Percentiles rank a stretch among this genome's conserved stretches.
Conservation (phyloP, 208 protist genomes). For the Wallacemonas sp. region DNA sequence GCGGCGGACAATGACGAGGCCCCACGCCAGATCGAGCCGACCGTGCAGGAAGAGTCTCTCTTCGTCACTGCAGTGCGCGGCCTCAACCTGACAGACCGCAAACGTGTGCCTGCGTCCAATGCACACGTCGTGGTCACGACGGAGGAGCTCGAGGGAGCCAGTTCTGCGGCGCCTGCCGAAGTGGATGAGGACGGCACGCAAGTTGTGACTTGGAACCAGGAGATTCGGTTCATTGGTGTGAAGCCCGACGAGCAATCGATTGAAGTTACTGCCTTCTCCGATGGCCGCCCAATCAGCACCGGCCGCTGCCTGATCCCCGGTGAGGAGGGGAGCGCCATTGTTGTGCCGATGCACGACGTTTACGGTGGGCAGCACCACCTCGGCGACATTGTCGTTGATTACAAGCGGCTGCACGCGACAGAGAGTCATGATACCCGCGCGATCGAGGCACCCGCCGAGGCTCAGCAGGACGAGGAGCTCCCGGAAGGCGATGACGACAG, state of each 20-base stretch:
- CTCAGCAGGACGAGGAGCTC: constrained; percentile 6
- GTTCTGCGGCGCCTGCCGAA: constrained; percentile 49
- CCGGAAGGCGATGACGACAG: neutral
- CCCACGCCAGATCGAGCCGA: constrained; percentile 16
- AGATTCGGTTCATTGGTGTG: constrained; percentile 86
- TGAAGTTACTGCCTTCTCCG: constrained; percentile 63
- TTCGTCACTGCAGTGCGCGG: constrained; percentile 81
- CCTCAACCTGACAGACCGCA: constrained; percentile 50
- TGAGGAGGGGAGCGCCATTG: constrained; percentile 30
- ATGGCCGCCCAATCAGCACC: constrained; percentile 47
- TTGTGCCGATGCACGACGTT: constrained; percentile 69
- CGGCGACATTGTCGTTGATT: constrained; percentile 77
- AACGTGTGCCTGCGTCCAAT: constrained; percentile 35
- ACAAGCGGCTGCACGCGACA: constrained; percentile 60
- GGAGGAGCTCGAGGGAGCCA: constrained; percentile 74
- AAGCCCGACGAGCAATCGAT: constrained; percentile 36
- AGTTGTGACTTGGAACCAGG: constrained; percentile 83
- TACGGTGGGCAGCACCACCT: constrained; percentile 25
- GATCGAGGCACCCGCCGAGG: constrained; percentile 4
- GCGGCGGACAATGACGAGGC: constrained; percentile 13
- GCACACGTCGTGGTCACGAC: constrained; percentile 61
- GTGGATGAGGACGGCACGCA: constrained; percentile 36
- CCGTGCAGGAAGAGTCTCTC: constrained; percentile 62
- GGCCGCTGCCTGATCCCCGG: constrained; percentile 27
- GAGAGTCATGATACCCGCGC: neutral